Base-by-base conservation (phyloP, 257 asterid species). In the Eucommia ulmoides region DNA sequence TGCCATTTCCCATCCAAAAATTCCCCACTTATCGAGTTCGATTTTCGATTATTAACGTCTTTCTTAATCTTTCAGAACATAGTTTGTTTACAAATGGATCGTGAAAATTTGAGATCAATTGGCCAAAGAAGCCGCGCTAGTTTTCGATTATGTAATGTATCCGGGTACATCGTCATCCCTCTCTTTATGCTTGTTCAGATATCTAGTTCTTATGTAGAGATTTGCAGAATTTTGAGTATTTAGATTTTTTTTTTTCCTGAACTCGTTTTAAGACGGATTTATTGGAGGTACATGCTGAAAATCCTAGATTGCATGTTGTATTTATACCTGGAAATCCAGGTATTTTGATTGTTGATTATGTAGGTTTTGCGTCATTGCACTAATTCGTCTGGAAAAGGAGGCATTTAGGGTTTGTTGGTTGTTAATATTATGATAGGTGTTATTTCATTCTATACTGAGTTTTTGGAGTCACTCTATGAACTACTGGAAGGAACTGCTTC, bases 271-370 rank as follows among this genome's bases (percentile, higher is more conserved):
- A 70, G 69, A 65, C 88, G 20, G 96, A 80, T 59, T 62, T 85
- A 68, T 20, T 85, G 23, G 96, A 89, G 76, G 80, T 89, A 69
- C 81, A 21, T 44, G 69, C 83, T 61, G 70, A 46, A 47, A 59
- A 74, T 21, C 91, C 96, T 52, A 63, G 56, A 41, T 69, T 80
- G 17, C 94, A 82, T 63, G 59, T 89, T 51, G 22, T 89, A 52
- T 89, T 89, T 53, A 68, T 85, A 49, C 96, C 98, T 41, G 98
- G 98, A 41, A 89, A 89, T 65, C 98, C 98, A 14, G 98, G 98
- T 89, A 61, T 47, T 52, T 57, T 62, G 8, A 22, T 47, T 41
- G 18, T 1, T 48, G n/a, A n/a, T n/a, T n/a, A n/a, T n/a, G n/a
- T n/a, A n/a, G n/a, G n/a, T n/a, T n/a, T n/a, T n/a, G n/a, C n/a